phyloP scores from a whole-genome alignment of 331 rosid genomes.

The Malus hybrid region DNA sequence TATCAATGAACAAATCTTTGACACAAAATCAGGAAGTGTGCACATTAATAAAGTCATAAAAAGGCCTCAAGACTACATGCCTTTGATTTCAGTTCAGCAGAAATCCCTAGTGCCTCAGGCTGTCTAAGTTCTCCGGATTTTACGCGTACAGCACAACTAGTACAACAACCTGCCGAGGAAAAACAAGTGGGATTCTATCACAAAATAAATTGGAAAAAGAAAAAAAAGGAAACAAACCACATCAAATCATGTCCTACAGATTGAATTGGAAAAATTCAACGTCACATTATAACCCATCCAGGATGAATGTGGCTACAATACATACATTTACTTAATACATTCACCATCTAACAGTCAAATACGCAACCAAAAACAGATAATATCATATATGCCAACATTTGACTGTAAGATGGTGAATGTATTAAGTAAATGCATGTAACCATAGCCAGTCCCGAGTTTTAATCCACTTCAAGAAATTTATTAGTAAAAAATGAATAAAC shows the following conservation, averaged over 20 bases:
- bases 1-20: neutral
- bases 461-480: neutral
- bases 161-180: constrained; percentile 72
- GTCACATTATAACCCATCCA: neutral
- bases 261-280: neutral
- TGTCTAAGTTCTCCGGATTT: constrained; percentile 83
- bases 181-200: neutral
- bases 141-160: constrained; percentile 92
- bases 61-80: constrained; percentile 14
- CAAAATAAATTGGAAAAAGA: neutral
- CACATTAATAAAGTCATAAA: neutral
- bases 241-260: neutral
- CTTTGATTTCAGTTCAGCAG: constrained; percentile 78
- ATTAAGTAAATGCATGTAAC: neutral
- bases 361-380: neutral
- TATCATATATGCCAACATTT: neutral
- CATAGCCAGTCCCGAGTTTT: neutral
- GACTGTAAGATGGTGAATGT: too few species aligned
- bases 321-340: neutral
- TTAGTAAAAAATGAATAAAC: neutral
- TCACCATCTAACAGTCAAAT: neutral
- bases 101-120: constrained; percentile 93
- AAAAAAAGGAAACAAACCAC: neutral
- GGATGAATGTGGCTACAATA: neutral
- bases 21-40: neutral